phyloP scores from a whole-genome alignment of 2,329 filamentous ascomycete genomes.

The Diaporthe vaccinii region DNA sequence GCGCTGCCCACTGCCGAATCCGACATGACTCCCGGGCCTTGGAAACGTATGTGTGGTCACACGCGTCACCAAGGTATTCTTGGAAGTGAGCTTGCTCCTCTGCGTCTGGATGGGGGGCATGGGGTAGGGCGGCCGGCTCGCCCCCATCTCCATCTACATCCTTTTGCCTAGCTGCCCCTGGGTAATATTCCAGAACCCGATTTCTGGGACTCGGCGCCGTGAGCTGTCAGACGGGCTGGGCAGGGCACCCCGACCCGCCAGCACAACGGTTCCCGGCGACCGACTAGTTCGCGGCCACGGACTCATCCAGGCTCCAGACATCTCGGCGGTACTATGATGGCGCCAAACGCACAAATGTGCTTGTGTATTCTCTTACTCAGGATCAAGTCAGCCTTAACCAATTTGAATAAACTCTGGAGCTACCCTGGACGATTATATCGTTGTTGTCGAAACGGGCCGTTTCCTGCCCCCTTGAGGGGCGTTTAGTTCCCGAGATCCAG shows the following conservation, averaged over 20 bases:
- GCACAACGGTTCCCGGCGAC: constrained; percentile 6
- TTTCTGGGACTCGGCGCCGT: not conserved
- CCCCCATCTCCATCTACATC: not conserved
- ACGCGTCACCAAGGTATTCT: not conserved
- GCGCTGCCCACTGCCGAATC: constrained; percentile 9
- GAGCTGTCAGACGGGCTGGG: constrained; percentile 5
- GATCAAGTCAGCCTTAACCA: constrained; percentile 3
- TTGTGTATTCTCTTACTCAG: not conserved
- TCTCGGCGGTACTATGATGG: constrained; percentile 23
- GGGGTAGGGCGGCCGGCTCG: not conserved
- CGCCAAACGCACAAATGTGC: not conserved
- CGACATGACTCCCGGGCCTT: not conserved
- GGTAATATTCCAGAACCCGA: not conserved
- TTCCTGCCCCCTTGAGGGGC: not conserved
- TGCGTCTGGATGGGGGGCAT: not conserved
- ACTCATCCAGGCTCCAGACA: not conserved
- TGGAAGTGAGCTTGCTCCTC: not conserved
- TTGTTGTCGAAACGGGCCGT: constrained; percentile 22
- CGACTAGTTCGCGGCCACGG: constrained; percentile 1
- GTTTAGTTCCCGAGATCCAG: not conserved
- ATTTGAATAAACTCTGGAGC: constrained; percentile 21
- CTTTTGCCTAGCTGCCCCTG: not conserved
- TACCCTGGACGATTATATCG: not conserved
- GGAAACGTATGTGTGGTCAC: not conserved
- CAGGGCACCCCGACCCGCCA: constrained; percentile 12